phyloP scores from a whole-genome alignment of 305 asterid genomes.

The Ilex paraguariensis region DNA sequence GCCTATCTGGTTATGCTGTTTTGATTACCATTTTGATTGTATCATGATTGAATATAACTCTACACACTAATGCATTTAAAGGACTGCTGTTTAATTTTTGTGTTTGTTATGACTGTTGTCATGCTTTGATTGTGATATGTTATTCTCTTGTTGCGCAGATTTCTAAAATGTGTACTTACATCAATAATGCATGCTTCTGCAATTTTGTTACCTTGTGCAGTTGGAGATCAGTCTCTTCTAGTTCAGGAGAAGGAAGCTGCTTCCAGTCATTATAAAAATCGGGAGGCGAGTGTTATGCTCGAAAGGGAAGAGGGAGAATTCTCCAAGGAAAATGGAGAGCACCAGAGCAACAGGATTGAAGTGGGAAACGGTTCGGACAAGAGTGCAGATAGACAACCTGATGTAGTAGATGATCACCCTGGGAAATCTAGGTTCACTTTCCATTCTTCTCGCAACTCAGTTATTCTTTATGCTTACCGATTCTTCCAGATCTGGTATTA shows the following conservation, averaged over 20 bases:
- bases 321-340: conserved; percentile 67
- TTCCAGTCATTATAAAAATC: conserved; percentile 35
- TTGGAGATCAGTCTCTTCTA: conserved; percentile 44
- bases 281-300: conserved; percentile 20
- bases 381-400: conserved; percentile 60
- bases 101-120: too few species aligned
- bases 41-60: too few species aligned
- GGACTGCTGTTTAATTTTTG: too few species aligned
- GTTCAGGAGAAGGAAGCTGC: conserved; percentile 46
- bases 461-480: conserved; percentile 23
- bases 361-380: conserved; percentile 42
- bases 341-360: conserved; percentile 62
- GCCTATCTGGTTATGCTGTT: too few species aligned
- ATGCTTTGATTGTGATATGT: too few species aligned
- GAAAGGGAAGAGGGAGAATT: conserved; percentile 34
- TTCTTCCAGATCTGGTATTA: conserved; percentile 23
- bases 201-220: conserved; percentile 14
- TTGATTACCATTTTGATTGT: too few species aligned
- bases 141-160: too few species aligned
- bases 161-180: background rate
- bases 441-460: conserved; percentile 16
- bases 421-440: conserved; percentile 72
- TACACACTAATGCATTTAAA: too few species aligned
- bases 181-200: conserved; percentile 1
- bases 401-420: conserved; percentile 68